A percentile compares a stretch with the other conserved stretches of the same genome.
Conservation (phyloP, 441 rosid genomes). For the Bocquillonia castaneifolia region DNA sequence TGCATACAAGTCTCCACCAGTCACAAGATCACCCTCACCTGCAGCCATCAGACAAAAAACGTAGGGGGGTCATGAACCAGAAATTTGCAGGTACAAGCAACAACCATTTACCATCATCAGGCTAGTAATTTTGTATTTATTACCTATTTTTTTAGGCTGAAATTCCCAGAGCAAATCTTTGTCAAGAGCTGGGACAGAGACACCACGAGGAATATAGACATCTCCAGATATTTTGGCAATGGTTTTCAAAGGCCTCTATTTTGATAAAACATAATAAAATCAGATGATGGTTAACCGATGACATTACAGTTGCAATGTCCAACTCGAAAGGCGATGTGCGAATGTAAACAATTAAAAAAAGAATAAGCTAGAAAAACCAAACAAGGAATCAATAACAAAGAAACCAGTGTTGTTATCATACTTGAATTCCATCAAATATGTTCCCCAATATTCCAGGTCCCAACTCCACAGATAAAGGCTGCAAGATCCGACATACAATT, state of each 20-base stretch:
- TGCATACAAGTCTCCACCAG: constrained; percentile 98
- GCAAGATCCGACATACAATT: constrained; percentile 28
- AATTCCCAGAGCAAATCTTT: constrained; percentile 94
- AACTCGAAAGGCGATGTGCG: constrained; percentile 8
- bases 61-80: not conserved
- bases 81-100: constrained; percentile 10
- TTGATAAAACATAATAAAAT: constrained; percentile 15
- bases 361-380: not conserved
- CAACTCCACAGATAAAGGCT: constrained; percentile 97
- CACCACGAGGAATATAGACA: constrained; percentile 98
- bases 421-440: constrained; percentile 99
- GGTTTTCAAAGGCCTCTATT: constrained; percentile 94
- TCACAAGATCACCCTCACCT: constrained; percentile 94
- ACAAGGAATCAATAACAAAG: not conserved
- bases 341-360: not conserved
- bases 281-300: not conserved
- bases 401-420: constrained; percentile 28
- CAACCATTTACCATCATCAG: not conserved
- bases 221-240: constrained; percentile 92
- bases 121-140: not conserved
- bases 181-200: constrained; percentile 95
- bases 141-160: constrained; percentile 89
- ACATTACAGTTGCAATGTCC: not conserved
- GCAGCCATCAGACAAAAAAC: constrained; percentile 23
- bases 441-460: constrained; percentile 99